These are phyloP conservation scores for Aspergillus floridensis DNA, from an alignment of 2,329 filamentous ascomycete species.

Conservation along the genomic window DNA sequence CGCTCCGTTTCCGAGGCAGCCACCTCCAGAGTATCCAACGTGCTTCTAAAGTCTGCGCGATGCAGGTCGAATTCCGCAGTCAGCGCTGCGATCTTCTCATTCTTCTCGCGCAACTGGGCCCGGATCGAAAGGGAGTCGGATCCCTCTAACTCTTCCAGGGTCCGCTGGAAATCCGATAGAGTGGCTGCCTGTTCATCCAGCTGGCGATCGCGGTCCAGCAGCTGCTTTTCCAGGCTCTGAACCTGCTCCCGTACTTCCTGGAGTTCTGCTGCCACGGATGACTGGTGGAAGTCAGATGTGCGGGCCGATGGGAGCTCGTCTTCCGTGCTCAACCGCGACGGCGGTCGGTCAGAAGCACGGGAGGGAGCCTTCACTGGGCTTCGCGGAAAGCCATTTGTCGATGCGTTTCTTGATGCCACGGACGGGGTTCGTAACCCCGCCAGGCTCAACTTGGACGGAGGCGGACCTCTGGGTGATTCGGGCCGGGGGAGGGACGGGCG, in stretches of 20 bases:
- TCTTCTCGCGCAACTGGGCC: constrained; percentile 85
- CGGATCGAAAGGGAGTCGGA: constrained; percentile 75
- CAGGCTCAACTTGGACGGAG: constrained; percentile 54
- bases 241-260: constrained; percentile 65
- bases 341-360: constrained; percentile 38
- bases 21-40: constrained; percentile 92
- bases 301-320: constrained; percentile 34
- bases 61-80: constrained; percentile 94
- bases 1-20: constrained; percentile 91
- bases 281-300: constrained; percentile 31
- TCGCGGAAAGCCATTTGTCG: constrained; percentile 46
- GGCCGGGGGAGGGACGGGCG: constrained; percentile 80
- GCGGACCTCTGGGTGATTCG: constrained; percentile 72
- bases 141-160: constrained; percentile 77
- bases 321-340: constrained; percentile 40
- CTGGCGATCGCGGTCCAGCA: constrained; percentile 82
- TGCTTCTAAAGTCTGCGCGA: constrained; percentile 91
- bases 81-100: constrained; percentile 90
- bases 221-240: constrained; percentile 66
- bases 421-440: constrained; percentile 58
- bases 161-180: constrained; percentile 85
- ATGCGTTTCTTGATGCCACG: constrained; percentile 32
- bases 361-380: constrained; percentile 41
- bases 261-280: constrained; percentile 27
- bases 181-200: constrained; percentile 83